Evolutionary conservation across 2,329 filamentous ascomycete species (phyloP).

Genomic region (Colletotrichum cereale): DNA sequence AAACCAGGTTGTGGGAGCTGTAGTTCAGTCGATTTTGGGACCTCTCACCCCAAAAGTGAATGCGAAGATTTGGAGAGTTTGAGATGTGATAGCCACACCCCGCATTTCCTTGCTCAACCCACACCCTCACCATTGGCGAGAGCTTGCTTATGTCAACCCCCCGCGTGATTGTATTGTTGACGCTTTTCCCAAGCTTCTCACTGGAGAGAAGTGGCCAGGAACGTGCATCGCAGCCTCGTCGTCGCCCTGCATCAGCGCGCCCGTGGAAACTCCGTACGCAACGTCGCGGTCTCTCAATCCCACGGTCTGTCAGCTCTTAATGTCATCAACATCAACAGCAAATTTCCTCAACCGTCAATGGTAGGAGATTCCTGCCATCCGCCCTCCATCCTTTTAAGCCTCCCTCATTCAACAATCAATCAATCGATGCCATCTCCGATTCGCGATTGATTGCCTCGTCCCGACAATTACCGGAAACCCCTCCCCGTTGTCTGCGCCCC

Average conservation of each 20-base stretch:
- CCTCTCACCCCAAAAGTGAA: conserved; percentile 10
- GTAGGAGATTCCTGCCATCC: background rate
- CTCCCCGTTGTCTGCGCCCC: background rate
- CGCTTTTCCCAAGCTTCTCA: conserved; percentile 39
- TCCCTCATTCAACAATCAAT: background rate
- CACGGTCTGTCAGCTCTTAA: conserved; percentile 15
- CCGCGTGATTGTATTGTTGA: conserved; percentile 25
- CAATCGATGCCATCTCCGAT: conserved; percentile 1
- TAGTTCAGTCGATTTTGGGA: conserved; percentile 16
- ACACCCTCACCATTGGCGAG: background rate
- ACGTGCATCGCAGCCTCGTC: conserved; percentile 39
- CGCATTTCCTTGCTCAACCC: background rate
- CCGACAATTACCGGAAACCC: conserved; percentile 15
- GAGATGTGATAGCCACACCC: conserved; percentile 37
- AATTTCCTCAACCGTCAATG: conserved; percentile 9
- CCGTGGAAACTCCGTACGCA: conserved; percentile 27
- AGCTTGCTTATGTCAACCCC: conserved; percentile 6
- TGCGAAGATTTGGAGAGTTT: conserved; percentile 35
- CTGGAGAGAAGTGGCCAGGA: conserved; percentile 36
- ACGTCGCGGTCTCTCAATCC: conserved; percentile 3
- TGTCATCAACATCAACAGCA: conserved; percentile 27
- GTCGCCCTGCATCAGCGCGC: conserved; percentile 36
- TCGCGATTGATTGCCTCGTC: conserved; percentile 14
- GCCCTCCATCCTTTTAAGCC: background rate
- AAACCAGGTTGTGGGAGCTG: conserved; percentile 3